Evolutionary conservation across 352 stramenopile species (phyloP), one percentile per base, ranked within the genome.

Genomic region (Globisporangium cederbergense): DNA sequence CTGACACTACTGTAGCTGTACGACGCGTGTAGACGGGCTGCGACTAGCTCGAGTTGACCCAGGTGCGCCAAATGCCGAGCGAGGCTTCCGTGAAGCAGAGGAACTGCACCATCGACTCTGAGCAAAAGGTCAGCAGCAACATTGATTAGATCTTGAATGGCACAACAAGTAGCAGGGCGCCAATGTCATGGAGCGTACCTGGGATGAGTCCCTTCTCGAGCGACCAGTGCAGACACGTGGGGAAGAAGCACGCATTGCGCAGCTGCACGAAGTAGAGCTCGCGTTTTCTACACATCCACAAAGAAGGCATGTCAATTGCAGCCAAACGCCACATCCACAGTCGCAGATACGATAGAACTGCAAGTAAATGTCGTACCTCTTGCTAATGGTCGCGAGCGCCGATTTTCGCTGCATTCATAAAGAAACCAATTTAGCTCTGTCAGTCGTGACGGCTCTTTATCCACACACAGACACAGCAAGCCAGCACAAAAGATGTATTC

Each of bases 181-280:
- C 34, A 50, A 51, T 45, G 54, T n/a, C 13, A 20, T 40, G 22
- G 43, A 47, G 57, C 66, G 58, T 66, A 90, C 85, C 78, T 70
- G 82, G 78, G 25, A 95, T 76, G 43, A 89, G 74, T 6, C 83
- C 80, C 5, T 80, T 79, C 57, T 93, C 72, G 7, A 86, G 65
- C 55, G 82, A 95, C 86, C 86, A 95, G 67, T 95, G 86, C 14
- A 95, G 69, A 66, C 86, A 93, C 49, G 81, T 83, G 4, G 84
- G 82, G 62, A 89, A 81, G 72, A 83, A 91, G 62, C 83, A 89
- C n/a, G 86, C 81, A 70, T 95, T 93, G 42, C 86, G 82, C 47
- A 93, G 68, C 61, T 93, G 84, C 53, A 88, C 54, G 60, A 83
- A 93, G 71, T 90, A 90, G 0, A 93, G 73, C 66, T 93, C 85